Percentiles rank a stretch among this genome's conserved stretches.
phyloP scores from a whole-genome alignment of 257 asterid species.

The Prunella vulgaris region DNA sequence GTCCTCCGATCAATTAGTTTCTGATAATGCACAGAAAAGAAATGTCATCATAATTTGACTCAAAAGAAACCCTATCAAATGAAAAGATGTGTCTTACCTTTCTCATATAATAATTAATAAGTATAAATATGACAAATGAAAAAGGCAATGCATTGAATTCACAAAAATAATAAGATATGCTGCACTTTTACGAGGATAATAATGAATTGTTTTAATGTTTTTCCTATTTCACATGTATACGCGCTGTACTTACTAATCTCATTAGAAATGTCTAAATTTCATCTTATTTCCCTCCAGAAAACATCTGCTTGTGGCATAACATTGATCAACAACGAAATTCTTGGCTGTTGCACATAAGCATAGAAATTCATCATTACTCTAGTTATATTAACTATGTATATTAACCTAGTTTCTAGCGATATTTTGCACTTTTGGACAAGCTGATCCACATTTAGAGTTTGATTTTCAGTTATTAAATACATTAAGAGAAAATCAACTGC shows the following conservation, averaged over 20 bases:
- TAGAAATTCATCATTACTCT: not conserved
- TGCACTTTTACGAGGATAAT: not conserved
- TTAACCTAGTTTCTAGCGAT: not conserved
- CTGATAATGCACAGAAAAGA: slow-evolving; percentile 5
- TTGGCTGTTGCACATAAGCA: not conserved
- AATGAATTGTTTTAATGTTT: not conserved
- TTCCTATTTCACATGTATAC: not conserved
- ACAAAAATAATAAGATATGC: not conserved
- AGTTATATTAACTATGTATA: too few relatives aligned
- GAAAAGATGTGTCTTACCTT: not conserved
- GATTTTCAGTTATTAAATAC: not conserved
- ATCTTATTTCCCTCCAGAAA: not conserved
- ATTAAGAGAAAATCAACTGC: not conserved
- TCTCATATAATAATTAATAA: not conserved
- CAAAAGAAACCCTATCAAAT: not conserved
- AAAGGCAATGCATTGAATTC: not conserved
- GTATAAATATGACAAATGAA: not conserved
- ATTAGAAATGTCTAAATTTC: not conserved
- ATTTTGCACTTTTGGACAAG: not conserved
- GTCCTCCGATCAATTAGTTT: slow-evolving; percentile 3
- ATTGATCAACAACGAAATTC: not conserved
- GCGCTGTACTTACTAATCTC: not conserved
- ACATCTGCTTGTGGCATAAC: not conserved
- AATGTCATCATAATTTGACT: not conserved
- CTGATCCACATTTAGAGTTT: not conserved